Base-by-base conservation (phyloP, 1,284 basidiomycete genomes). In the Tilletiaria anomala region DNA sequence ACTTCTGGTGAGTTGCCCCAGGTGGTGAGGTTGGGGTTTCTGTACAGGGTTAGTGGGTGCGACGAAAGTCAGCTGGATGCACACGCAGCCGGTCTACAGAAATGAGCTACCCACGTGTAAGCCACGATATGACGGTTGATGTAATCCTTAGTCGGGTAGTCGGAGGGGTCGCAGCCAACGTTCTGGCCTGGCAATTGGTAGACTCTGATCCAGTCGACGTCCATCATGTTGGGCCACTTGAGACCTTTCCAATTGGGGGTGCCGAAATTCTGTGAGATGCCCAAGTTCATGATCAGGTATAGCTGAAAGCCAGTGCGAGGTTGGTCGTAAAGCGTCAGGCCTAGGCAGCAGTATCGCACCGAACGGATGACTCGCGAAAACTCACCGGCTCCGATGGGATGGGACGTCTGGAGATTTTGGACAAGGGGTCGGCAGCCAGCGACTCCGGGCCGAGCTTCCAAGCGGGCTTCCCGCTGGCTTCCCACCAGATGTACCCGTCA, bases 401-500 rank as follows among this genome's bases (percentile, higher is more conserved):
- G 15, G 35, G 35, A 16, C 35, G 35, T 16, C 35, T n/a, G 15
- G 35, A 37, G 19, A 37, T 37, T 6, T 20, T 15, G 20, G 6
- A 4, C 20, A 37, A 5, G n/a, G 35, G 6, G 26, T 37, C 35
- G 15, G 15, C 6, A 4, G 4, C 35, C 15, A 37, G 20, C 5
- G n/a, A 15, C 15, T 15, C 5, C 5, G 20, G 16, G 6, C 15
- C 20, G 22, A 22, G 6, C n/a, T 6, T 37, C 36, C 36, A 19
- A 8, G 29, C 15, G n/a, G n/a, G 22, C 21, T 31, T 37, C 22
- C 29, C 36, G 22, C 36, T 18, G 36, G 22, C 15, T 6, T 37
- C 18, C 36, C 36, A 21, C 49, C 82, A 85, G 85, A 96, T 23
- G 78, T 76, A 41, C 74, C 69, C 70, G 35, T 69, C 72, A 45